A percentile compares a stretch with the other conserved stretches of the same genome.
These are phyloP conservation scores for Papiliotrema laurentii DNA, from an alignment of 1,284 basidiomycete genomes.

Conservation along the genomic window DNA sequence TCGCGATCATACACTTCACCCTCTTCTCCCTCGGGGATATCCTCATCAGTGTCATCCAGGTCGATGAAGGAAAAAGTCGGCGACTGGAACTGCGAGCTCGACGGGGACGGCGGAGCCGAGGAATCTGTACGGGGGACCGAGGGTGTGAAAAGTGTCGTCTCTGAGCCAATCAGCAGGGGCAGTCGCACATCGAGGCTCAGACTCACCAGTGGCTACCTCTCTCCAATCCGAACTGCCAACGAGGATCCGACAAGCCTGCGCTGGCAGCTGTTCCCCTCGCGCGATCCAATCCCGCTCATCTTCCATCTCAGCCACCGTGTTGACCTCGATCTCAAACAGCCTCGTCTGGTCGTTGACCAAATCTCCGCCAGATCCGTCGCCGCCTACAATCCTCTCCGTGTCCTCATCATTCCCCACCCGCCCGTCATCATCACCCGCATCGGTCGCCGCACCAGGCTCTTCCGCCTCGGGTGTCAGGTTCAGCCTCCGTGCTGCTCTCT, in stretches of 20 bases:
- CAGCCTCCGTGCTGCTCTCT: conserved; percentile 2
- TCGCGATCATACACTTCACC: conserved; percentile 16
- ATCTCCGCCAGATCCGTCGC: conserved; percentile 20
- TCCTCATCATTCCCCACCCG: background rate
- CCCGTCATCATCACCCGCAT: background rate
- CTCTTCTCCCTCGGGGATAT: background rate
- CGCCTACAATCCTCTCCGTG: conserved; percentile 15
- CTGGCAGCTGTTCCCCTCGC: conserved; percentile 24
- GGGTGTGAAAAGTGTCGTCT: conserved; percentile 1
- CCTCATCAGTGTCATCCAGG: conserved; percentile 2
- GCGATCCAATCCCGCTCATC: conserved; percentile 23
- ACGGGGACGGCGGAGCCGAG: conserved; percentile 3
- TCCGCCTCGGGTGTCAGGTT: background rate
- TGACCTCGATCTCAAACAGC: conserved; percentile 34
- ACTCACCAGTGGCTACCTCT: conserved; percentile 20
- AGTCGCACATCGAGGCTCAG: background rate
- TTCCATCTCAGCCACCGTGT: conserved; percentile 24
- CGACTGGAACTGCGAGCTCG: conserved; percentile 15
- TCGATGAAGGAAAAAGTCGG: conserved; percentile 17
- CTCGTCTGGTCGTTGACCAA: conserved; percentile 17
- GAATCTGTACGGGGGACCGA: background rate
- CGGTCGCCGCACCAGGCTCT: background rate
- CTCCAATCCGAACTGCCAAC: conserved; percentile 20
- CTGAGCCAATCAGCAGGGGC: too few relatives aligned
- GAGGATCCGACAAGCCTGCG: conserved; percentile 30